Conservation (phyloP, 2,329 filamentous ascomycete species). For the Didymellaceae sp. region DNA sequence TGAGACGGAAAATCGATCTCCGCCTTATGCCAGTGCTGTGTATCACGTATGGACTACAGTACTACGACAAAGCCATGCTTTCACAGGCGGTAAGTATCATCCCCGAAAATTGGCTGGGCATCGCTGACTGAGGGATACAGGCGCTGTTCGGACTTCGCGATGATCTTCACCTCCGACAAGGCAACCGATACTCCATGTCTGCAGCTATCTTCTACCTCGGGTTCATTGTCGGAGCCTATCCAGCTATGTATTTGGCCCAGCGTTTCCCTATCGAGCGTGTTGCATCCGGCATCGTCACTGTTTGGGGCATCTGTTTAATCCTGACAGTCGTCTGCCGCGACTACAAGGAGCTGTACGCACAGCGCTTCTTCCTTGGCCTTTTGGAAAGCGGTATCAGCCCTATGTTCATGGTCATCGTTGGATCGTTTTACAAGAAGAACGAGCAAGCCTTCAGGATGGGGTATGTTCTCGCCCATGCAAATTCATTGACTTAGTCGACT, state of each 20-base stretch:
- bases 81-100: slow-evolving; percentile 54
- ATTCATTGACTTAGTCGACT: not conserved
- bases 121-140: not conserved
- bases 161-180: slow-evolving; percentile 40
- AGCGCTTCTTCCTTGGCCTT: slow-evolving; percentile 59
- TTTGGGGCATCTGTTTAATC: slow-evolving; percentile 58
- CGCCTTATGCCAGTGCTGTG: slow-evolving; percentile 32
- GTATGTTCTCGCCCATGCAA: slow-evolving; percentile 15
- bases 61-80: slow-evolving; percentile 54
- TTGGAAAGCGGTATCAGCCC: slow-evolving; percentile 62
- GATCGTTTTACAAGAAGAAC: slow-evolving; percentile 60
- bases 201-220: slow-evolving; percentile 31
- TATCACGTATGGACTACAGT: slow-evolving; percentile 32
- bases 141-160: slow-evolving; percentile 17
- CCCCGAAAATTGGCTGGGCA: not conserved
- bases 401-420: slow-evolving; percentile 59
- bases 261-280: slow-evolving; percentile 57
- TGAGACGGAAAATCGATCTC: slow-evolving; percentile 30
- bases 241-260: slow-evolving; percentile 54
- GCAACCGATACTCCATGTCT: slow-evolving; percentile 11
- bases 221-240: slow-evolving; percentile 59
- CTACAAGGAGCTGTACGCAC: slow-evolving; percentile 55
- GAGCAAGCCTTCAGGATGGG: slow-evolving; percentile 69
- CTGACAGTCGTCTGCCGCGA: slow-evolving; percentile 57
- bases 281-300: slow-evolving; percentile 48